Evolutionary conservation across 2,329 filamentous ascomycete genomes (phyloP).

Genomic region (Aurifilum marmelostoma): DNA sequence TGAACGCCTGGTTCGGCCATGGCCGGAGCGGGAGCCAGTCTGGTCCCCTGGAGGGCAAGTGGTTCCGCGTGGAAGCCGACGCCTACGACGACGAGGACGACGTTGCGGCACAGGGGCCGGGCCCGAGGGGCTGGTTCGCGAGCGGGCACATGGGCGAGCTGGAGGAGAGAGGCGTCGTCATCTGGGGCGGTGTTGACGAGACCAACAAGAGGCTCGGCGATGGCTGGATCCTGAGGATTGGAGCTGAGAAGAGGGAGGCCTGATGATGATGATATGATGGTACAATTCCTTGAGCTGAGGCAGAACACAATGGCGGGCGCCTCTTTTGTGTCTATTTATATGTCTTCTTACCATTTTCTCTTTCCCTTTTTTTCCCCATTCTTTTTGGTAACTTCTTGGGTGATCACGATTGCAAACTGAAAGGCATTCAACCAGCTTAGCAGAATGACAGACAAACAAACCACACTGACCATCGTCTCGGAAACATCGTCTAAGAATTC

Average conservation of each 20-base stretch:
- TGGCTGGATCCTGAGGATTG: slow-evolving; percentile 66
- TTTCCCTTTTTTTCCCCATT: not conserved
- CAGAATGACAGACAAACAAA: not conserved
- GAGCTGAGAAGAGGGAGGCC: slow-evolving; percentile 33
- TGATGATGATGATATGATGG: slow-evolving; percentile 13
- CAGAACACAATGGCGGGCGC: not conserved
- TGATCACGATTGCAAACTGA: not conserved
- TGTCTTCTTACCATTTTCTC: slow-evolving; percentile 5
- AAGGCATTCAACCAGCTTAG: slow-evolving; percentile 2
- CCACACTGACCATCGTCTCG: not conserved
- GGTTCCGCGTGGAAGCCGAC: slow-evolving; percentile 52
- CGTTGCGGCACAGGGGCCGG: slow-evolving; percentile 50
- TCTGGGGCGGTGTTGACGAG: slow-evolving; percentile 63
- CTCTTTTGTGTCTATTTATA: too few species aligned
- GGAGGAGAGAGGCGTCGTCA: slow-evolving; percentile 60
- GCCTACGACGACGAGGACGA: slow-evolving; percentile 58
- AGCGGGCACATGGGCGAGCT: slow-evolving; percentile 60
- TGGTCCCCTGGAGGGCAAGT: slow-evolving; percentile 61
- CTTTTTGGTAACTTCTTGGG: too few species aligned
- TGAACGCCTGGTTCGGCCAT: slow-evolving; percentile 43
- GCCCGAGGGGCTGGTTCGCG: slow-evolving; percentile 60
- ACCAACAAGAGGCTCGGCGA: slow-evolving; percentile 58
- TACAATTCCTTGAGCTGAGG: not conserved
- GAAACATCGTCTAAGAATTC: not conserved
- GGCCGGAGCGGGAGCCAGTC: slow-evolving; percentile 21